These are phyloP conservation scores for Phytophthora sp. DNA, from an alignment of 352 stramenopile genomes.

Conservation along the genomic window DNA sequence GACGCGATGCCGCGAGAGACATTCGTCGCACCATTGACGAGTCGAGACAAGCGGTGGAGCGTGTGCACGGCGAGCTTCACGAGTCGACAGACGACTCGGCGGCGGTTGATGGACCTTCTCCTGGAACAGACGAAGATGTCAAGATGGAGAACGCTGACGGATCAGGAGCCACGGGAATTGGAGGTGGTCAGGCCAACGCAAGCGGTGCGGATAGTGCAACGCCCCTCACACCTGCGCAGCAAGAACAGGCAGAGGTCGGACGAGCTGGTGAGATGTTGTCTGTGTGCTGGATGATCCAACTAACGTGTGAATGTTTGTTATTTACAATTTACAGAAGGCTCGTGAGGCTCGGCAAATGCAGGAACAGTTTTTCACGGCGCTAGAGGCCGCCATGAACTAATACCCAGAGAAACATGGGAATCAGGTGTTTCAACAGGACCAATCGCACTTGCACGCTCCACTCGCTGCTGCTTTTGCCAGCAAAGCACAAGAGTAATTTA, in stretches of 20 bases:
- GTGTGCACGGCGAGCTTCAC: slow-evolving; percentile 65
- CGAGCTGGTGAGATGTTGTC: not conserved
- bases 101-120: slow-evolving; percentile 17
- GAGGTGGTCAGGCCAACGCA: slow-evolving; percentile 14
- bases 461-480: not conserved
- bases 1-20: slow-evolving; percentile 70
- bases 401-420: not conserved
- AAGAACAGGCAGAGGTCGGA: slow-evolving; percentile 50
- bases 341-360: slow-evolving; percentile 62
- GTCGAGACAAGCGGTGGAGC: slow-evolving; percentile 63
- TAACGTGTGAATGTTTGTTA: slow-evolving; percentile 8
- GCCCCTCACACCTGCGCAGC: slow-evolving; percentile 31
- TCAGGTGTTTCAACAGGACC: not conserved
- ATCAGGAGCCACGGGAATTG: slow-evolving; percentile 7
- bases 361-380: slow-evolving; percentile 66
- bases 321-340: slow-evolving; percentile 42
- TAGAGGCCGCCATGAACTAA: slow-evolving; percentile 56
- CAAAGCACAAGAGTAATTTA: slow-evolving; percentile 39
- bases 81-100: slow-evolving; percentile 51
- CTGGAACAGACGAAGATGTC: slow-evolving; percentile 42
- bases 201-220: slow-evolving; percentile 10
- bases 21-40: slow-evolving; percentile 81
- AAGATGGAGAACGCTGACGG: slow-evolving; percentile 61
- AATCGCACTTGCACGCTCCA: not conserved
- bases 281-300: not conserved